Percentiles rank a stretch among this genome's conserved stretches.
Evolutionary conservation across 805 yeast species (phyloP).

Genomic region (Metschnikowia aberdeeniae): DNA sequence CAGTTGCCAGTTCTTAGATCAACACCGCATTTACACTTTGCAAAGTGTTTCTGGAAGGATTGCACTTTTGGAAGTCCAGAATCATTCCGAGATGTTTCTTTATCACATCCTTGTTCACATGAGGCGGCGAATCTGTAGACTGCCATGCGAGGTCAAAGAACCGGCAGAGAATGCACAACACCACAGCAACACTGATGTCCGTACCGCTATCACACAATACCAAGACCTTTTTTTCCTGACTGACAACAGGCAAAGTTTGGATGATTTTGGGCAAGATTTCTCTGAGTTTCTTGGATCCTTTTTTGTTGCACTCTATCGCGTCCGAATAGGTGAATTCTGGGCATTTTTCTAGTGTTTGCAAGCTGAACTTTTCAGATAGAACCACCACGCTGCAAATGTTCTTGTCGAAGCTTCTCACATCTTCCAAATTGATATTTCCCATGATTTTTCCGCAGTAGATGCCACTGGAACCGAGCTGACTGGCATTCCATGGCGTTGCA

Average conservation of each 20-base stretch:
- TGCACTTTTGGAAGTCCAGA: slow-evolving; percentile 27
- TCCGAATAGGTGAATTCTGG: slow-evolving; percentile 12
- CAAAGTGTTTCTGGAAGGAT: slow-evolving; percentile 75
- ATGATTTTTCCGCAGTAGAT: slow-evolving; percentile 26
- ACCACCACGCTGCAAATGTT: slow-evolving; percentile 19
- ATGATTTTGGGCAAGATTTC: slow-evolving; percentile 40
- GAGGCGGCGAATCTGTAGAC: slow-evolving; percentile 12
- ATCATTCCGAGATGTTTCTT: slow-evolving; percentile 53
- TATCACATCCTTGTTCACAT: slow-evolving; percentile 47
- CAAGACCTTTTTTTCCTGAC: slow-evolving; percentile 21
- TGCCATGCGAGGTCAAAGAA: slow-evolving; percentile 44
- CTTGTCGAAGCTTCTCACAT: not conserved
- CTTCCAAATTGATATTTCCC: slow-evolving; percentile 11
- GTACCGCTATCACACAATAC: slow-evolving; percentile 61
- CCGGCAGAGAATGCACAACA: slow-evolving; percentile 48
- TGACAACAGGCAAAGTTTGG: slow-evolving; percentile 17
- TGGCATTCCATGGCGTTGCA: slow-evolving; percentile 9
- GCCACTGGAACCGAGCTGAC: slow-evolving; percentile 22
- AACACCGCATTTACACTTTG: slow-evolving; percentile 63
- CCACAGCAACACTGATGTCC: slow-evolving; percentile 64
- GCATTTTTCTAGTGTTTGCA: slow-evolving; percentile 10
- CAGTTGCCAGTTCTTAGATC: slow-evolving; percentile 21
- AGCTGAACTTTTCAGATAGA: slow-evolving; percentile 18
- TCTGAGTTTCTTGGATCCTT: slow-evolving; percentile 63
- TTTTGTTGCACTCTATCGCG: slow-evolving; percentile 43